Percentiles rank a stretch among this genome's conserved stretches.
Conservation (phyloP, 495 filamentous ascomycete species). For the Monascus purpureus region DNA sequence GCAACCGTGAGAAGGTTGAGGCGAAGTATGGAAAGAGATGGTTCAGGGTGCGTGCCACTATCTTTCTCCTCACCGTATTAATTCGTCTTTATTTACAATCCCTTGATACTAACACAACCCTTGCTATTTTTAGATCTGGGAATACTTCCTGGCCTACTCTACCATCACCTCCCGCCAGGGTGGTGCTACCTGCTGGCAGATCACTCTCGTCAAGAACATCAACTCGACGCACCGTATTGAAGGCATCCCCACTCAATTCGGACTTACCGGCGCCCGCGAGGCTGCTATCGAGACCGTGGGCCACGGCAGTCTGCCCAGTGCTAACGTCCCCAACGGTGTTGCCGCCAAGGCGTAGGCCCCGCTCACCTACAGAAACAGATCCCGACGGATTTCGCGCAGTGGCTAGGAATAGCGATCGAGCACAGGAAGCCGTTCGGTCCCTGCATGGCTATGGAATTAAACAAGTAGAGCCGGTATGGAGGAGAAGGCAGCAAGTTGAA, state of each 20-base stretch:
- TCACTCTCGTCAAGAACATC: conserved; percentile 92
- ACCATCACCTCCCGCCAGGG: conserved; percentile 93
- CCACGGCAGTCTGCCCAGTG: conserved; percentile 26
- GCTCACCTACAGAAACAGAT: too few relatives aligned
- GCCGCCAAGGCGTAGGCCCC: conserved; percentile 22
- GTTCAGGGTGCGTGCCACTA: conserved; percentile 64
- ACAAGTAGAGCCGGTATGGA: too few relatives aligned
- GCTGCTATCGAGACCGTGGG: conserved; percentile 24
- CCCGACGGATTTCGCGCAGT: too few relatives aligned
- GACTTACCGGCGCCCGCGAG: conserved; percentile 53
- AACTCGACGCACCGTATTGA: conserved; percentile 92
- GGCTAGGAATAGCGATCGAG: too few relatives aligned
- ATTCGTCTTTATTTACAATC: conserved; percentile 8
- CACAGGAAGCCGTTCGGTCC: too few relatives aligned
- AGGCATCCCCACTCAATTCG: conserved; percentile 63
- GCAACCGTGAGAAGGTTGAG: conserved; percentile 83
- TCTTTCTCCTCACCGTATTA: neutral
- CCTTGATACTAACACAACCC: too few relatives aligned
- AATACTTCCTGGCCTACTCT: conserved; percentile 89
- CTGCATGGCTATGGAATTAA: too few relatives aligned
- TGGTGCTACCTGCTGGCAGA: conserved; percentile 88
- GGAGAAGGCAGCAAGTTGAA: too few relatives aligned
- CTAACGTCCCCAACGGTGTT: conserved; percentile 13
- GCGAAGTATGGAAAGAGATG: conserved; percentile 92
- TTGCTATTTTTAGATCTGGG: conserved; percentile 84